Conservation (phyloP, 2,329 filamentous ascomycete genomes). For the Camillea tinctor region DNA sequence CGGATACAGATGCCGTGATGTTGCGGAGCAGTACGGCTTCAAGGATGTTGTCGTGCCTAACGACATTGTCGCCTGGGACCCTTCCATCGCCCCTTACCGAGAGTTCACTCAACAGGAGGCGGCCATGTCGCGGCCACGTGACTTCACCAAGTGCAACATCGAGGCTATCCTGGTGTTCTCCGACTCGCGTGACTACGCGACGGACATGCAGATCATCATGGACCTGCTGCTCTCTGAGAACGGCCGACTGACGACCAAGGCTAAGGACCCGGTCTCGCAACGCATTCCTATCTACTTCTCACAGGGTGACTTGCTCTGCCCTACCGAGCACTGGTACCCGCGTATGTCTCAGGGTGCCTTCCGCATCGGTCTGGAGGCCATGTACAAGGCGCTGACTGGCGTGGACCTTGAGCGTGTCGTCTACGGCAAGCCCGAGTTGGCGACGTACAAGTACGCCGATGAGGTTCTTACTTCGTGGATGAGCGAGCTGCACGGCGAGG, state of each 20-base stretch:
- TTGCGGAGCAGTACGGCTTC: conserved; percentile 72
- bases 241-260: conserved; percentile 62
- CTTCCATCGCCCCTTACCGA: conserved; percentile 67
- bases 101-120: conserved; percentile 68
- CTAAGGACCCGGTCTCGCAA: conserved; percentile 63
- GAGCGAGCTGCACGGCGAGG: conserved; percentile 72
- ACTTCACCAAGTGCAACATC: conserved; percentile 71
- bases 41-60: conserved; percentile 71
- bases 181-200: conserved; percentile 71
- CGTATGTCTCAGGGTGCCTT: conserved; percentile 75
- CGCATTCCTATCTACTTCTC: conserved; percentile 71
- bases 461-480: conserved; percentile 73
- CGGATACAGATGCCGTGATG: conserved; percentile 71
- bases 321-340: conserved; percentile 62
- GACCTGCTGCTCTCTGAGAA: conserved; percentile 68
- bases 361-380: conserved; percentile 70
- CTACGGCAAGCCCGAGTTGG: conserved; percentile 72
- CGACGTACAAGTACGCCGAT: conserved; percentile 78
- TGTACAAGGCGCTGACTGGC: conserved; percentile 69
- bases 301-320: conserved; percentile 52
- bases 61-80: conserved; percentile 70
- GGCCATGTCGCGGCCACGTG: conserved; percentile 63
- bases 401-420: conserved; percentile 72
- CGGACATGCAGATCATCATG: conserved; percentile 75
- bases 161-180: conserved; percentile 75